These are phyloP conservation scores for Raphanus raphanistrum DNA, from an alignment of 345 rosid genomes.

Conservation along the genomic window DNA sequence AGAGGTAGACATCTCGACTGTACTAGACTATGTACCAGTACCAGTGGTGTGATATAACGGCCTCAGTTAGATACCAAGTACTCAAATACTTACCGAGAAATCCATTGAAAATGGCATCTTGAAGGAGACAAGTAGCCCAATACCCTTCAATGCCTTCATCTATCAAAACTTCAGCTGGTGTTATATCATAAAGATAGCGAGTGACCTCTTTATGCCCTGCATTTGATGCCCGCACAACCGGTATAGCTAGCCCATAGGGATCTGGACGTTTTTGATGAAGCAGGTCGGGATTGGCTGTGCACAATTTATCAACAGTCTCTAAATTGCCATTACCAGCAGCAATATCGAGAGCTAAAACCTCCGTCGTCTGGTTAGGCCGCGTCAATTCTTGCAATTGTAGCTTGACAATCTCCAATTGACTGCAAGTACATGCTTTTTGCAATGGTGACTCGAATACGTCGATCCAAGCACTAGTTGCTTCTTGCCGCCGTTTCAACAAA, in stretches of 20 bases:
- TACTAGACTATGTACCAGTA: not conserved
- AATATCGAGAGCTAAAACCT: not conserved
- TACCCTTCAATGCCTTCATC: not conserved
- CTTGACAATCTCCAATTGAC: not conserved
- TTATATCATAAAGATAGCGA: not conserved
- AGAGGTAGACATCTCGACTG: not conserved
- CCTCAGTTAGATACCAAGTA: not conserved
- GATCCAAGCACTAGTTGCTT: not conserved
- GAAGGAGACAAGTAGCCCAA: conserved; percentile 16
- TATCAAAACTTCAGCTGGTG: not conserved
- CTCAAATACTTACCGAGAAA: conserved; percentile 4
- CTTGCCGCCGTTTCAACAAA: not conserved
- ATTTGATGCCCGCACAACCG: conserved; percentile 21
- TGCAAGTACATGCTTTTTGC: not conserved
- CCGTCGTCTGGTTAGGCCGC: not conserved
- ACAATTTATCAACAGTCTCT: not conserved
- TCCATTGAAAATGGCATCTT: conserved; percentile 14
- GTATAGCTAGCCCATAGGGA: not conserved
- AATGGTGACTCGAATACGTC: not conserved
- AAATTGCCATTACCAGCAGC: not conserved
- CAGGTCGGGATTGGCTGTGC: rapidly evolving
- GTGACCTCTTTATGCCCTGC: conserved; percentile 12
- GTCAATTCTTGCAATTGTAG: not conserved
- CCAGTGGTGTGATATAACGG: not conserved
- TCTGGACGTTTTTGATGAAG: rapidly evolving